These are phyloP conservation scores for Parafenestella ontariensis DNA, from an alignment of 2,329 filamentous ascomycete species.

Conservation along the genomic window DNA sequence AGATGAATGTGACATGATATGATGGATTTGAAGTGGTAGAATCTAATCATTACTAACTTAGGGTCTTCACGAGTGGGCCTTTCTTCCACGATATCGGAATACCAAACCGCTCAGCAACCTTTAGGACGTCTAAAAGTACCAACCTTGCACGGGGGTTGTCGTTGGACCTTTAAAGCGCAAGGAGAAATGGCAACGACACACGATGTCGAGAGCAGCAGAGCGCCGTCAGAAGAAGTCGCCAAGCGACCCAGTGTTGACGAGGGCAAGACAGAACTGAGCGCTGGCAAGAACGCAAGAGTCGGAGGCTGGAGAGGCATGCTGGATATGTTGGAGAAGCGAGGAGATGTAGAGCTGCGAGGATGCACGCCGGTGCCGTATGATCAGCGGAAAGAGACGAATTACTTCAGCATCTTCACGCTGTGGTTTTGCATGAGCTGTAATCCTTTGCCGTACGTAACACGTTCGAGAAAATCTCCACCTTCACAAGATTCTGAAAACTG, in stretches of 20 bases:
- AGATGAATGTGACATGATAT: no score
- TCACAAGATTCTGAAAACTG: not conserved
- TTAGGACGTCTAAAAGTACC: no score
- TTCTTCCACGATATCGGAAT: not conserved
- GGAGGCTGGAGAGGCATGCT: conserved; percentile 23
- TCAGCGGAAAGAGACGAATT: conserved; percentile 61
- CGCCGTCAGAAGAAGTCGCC: conserved; percentile 1
- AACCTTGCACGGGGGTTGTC: no score
- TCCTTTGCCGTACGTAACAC: conserved; percentile 59
- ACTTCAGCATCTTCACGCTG: conserved; percentile 65
- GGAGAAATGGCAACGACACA: not conserved
- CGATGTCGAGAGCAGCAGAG: conserved; percentile 1
- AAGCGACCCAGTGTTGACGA: not conserved
- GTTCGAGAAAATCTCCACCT: not conserved
- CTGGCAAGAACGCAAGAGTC: conserved; percentile 18
- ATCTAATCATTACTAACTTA: not conserved
- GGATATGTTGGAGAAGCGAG: conserved; percentile 27
- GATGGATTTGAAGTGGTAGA: not conserved
- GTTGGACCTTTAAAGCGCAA: not conserved
- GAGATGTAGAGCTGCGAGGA: conserved; percentile 51
- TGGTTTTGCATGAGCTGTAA: conserved; percentile 67
- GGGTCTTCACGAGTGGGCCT: not conserved
- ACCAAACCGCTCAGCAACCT: not conserved
- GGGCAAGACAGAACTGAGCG: conserved; percentile 6
- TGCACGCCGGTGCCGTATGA: conserved; percentile 64